phyloP scores from a whole-genome alignment of 257 asterid species.

The Cruciata laevipes region DNA sequence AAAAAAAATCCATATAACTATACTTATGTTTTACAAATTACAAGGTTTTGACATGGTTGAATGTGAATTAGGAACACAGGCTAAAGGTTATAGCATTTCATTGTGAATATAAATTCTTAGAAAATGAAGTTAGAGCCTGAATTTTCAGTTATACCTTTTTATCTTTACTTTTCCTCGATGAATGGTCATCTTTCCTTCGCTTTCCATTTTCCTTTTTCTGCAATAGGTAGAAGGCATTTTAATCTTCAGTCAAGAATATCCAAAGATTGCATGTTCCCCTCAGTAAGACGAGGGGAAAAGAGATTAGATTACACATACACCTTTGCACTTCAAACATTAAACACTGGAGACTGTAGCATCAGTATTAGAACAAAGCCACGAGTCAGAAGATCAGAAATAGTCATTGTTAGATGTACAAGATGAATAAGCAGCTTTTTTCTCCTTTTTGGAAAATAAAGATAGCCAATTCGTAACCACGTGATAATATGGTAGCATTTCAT shows the following conservation, averaged over 20 bases:
- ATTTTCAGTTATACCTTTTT: conserved; percentile 55
- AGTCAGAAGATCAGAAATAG: not conserved
- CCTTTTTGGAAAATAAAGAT: not conserved
- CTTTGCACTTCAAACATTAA: not conserved
- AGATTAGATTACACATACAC: not conserved
- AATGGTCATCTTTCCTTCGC: conserved; percentile 84
- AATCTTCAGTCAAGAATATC: too few species aligned
- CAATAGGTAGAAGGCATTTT: conserved; percentile 6
- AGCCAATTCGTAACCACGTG: not conserved
- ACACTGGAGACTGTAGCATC: not conserved
- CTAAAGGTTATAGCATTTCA: not conserved
- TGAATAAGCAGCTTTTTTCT: not conserved
- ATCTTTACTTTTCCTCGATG: conserved; percentile 62
- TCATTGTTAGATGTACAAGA: not conserved
- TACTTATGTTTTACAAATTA: not conserved
- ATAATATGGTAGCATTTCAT: not conserved
- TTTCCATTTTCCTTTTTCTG: conserved; percentile 90
- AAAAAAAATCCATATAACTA: not conserved
- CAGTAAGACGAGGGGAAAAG: not conserved
- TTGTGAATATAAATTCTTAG: not conserved
- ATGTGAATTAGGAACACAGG: not conserved
- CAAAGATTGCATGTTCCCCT: not conserved
- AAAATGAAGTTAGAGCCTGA: conserved; percentile 11
- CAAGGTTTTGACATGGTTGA: not conserved
- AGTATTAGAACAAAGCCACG: conserved; percentile 2